phyloP scores from a whole-genome alignment of 345 rosid genomes.

The Eucalyptus melliodora region DNA sequence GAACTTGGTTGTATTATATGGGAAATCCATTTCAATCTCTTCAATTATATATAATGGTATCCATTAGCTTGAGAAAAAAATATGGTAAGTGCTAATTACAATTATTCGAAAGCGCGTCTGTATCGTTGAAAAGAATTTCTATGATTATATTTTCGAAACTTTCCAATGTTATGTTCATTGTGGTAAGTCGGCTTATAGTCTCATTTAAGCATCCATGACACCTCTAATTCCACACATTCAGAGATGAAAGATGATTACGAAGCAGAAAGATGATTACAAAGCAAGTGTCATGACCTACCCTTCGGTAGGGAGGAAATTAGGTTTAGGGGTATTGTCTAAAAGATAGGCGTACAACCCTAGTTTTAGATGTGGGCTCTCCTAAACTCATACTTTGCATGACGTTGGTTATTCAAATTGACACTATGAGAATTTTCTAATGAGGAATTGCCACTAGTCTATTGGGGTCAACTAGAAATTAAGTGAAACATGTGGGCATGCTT shows the following conservation, averaged over 20 bases:
- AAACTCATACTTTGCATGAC: too few relatives aligned
- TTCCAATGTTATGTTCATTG: neutral
- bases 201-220: neutral
- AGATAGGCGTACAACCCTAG: too few relatives aligned
- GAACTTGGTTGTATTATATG: neutral
- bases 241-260: neutral
- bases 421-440: too few relatives aligned
- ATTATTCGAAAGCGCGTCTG: neutral
- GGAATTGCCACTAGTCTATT: too few relatives aligned
- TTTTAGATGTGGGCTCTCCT: too few relatives aligned
- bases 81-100: neutral
- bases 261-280: neutral
- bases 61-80: neutral
- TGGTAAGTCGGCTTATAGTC: neutral
- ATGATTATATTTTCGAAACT: too few relatives aligned
- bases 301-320: accelerated
- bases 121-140: neutral
- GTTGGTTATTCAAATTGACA: too few relatives aligned
- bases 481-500: too few relatives aligned
- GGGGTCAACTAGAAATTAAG: accelerated
- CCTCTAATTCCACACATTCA: neutral
- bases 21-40: neutral
- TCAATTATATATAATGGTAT: too few relatives aligned
- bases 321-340: too few relatives aligned
- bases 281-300: neutral